Conservation (phyloP, 768 basidiomycete genomes). For the Leccinum pellstonianum region DNA sequence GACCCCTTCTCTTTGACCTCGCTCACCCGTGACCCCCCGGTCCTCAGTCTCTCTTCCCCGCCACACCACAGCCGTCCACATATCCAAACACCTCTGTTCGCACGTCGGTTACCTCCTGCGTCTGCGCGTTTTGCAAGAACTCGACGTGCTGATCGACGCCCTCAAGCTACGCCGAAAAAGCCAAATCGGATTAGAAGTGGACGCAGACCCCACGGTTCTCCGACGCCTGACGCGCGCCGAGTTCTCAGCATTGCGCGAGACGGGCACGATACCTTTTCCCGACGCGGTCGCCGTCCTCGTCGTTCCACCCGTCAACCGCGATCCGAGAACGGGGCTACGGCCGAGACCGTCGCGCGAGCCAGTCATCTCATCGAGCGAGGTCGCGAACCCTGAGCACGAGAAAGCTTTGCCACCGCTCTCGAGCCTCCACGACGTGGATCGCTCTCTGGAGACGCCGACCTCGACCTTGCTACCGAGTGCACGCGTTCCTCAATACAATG, state of each 20-base stretch:
- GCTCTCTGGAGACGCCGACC: slow-evolving; percentile 8
- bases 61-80: slow-evolving; percentile 27
- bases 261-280: slow-evolving; percentile 46
- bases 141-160: slow-evolving; percentile 52
- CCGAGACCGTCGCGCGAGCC: slow-evolving; percentile 41
- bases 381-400: slow-evolving; percentile 1
- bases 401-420: slow-evolving; percentile 31
- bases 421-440: slow-evolving; percentile 13
- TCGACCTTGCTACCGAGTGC: slow-evolving; percentile 32
- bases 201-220: slow-evolving; percentile 42
- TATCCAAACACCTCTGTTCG: slow-evolving; percentile 46
- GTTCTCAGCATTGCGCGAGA: slow-evolving; percentile 47
- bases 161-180: slow-evolving; percentile 8
- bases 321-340: slow-evolving; percentile 44
- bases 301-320: slow-evolving; percentile 62
- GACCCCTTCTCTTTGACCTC: neutral
- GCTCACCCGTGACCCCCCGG: slow-evolving; percentile 3
- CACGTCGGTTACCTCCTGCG: slow-evolving; percentile 70
- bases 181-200: slow-evolving; percentile 2
- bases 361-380: slow-evolving; percentile 24
- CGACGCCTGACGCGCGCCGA: slow-evolving; percentile 66
- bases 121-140: slow-evolving; percentile 71
- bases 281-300: slow-evolving; percentile 67
- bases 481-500: slow-evolving; percentile 67
- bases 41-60: slow-evolving; percentile 24